A percentile compares a stretch with the other conserved stretches of the same genome.
Evolutionary conservation across 1,284 basidiomycete species (phyloP).

Genomic region (Moesziomyces antarcticus): DNA sequence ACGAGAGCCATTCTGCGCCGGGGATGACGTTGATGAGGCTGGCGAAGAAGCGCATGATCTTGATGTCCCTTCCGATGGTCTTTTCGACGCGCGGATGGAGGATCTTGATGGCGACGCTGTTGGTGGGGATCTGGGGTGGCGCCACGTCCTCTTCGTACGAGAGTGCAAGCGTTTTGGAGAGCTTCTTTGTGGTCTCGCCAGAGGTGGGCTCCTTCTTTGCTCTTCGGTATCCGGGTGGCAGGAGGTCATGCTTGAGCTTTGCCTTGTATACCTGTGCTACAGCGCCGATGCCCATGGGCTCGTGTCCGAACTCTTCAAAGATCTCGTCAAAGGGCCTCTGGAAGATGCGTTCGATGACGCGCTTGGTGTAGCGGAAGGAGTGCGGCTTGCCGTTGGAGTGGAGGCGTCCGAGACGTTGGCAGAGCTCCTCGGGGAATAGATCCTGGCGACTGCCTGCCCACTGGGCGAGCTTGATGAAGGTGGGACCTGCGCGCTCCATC

Average conservation of each 20-base stretch:
- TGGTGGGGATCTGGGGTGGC: constrained; percentile 57
- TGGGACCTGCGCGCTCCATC: constrained; percentile 95
- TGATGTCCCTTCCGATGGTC: constrained; percentile 85
- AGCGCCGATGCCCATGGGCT: constrained; percentile 94
- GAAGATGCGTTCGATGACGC: constrained; percentile 86
- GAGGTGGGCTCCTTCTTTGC: constrained; percentile 36
- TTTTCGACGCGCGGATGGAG: constrained; percentile 82
- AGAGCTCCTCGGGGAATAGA: constrained; percentile 91
- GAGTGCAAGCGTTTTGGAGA: constrained; percentile 53
- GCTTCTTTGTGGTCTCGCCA: constrained; percentile 23
- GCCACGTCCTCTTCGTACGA: constrained; percentile 57
- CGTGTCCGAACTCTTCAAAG: constrained; percentile 88
- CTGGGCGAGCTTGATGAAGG: constrained; percentile 98
- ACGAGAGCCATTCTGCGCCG: constrained; percentile 94
- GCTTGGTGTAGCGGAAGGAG: constrained; percentile 81
- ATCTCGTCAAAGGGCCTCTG: constrained; percentile 78
- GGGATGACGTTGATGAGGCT: constrained; percentile 81
- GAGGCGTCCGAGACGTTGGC: constrained; percentile 83
- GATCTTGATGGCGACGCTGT: constrained; percentile 90
- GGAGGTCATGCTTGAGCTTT: constrained; percentile 81
- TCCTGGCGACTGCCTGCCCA: constrained; percentile 97
- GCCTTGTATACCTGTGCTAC: constrained; percentile 96
- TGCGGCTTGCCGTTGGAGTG: constrained; percentile 92
- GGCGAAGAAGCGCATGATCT: constrained; percentile 95
- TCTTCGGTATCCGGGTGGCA: constrained; percentile 73